Evolutionary conservation across 2,329 filamentous ascomycete species (phyloP).

Genomic region (Graphiopsis chlorocephala): DNA sequence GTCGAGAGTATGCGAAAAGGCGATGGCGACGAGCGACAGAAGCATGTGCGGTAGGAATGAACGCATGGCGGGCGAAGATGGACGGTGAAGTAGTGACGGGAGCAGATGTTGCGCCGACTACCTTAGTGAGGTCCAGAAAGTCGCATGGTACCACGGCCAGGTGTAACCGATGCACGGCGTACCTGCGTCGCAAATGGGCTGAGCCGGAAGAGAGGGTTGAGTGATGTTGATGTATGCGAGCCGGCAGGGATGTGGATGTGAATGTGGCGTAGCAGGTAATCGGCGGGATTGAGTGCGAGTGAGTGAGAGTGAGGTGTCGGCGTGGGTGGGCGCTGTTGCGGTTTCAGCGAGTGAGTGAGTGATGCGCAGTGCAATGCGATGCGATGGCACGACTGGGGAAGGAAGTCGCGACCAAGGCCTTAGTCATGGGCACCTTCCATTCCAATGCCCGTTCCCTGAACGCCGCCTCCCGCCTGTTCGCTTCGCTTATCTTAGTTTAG

Average conservation of each 20-base stretch:
- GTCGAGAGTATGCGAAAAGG: constrained; percentile 14
- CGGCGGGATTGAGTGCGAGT: neutral
- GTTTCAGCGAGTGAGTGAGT: neutral
- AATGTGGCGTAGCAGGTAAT: neutral
- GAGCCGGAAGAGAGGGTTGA: neutral
- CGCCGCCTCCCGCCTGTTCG: neutral
- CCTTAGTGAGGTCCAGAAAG: constrained; percentile 1
- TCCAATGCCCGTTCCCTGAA: neutral
- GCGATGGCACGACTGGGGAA: neutral
- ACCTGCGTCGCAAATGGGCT: constrained; percentile 11
- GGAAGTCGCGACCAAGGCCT: neutral
- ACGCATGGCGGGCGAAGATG: constrained; percentile 14
- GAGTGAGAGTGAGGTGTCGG: neutral
- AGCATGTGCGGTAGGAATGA: constrained; percentile 21
- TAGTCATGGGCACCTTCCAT: neutral
- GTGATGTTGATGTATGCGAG: neutral
- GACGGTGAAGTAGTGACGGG: neutral
- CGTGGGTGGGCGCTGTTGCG: neutral
- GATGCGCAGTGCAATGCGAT: neutral
- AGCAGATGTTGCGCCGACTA: neutral
- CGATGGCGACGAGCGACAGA: constrained; percentile 25
- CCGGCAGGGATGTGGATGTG: neutral
- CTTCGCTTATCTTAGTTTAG: neutral
- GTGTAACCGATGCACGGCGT: constrained; percentile 7
- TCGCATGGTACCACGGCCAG: constrained; percentile 12